phyloP scores from a whole-genome alignment of 106 monocot genomes.

The Dendrobium chrysotoxum region DNA sequence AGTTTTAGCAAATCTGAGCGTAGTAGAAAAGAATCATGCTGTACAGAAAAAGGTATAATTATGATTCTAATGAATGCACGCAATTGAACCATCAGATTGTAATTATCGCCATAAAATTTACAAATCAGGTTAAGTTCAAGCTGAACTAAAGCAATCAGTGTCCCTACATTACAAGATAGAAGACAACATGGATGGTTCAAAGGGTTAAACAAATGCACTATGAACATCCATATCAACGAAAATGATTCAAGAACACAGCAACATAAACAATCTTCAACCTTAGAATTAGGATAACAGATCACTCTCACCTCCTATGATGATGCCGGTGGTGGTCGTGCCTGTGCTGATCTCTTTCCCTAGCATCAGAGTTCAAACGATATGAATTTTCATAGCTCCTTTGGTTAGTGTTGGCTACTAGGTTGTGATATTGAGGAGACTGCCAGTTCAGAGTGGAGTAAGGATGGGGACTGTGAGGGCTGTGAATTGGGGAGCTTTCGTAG shows the following conservation, averaged over 20 bases:
- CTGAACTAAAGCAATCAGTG: background rate
- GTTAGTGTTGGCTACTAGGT: conserved; percentile 11
- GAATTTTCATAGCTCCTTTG: conserved; percentile 14
- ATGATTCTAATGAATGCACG: background rate
- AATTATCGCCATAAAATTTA: background rate
- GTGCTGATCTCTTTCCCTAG: conserved; percentile 18
- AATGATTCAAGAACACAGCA: background rate
- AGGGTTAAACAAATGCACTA: background rate
- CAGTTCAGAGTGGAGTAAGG: conserved; percentile 11
- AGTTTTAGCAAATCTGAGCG: too few relatives aligned
- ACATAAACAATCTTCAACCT: background rate
- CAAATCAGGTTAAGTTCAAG: background rate
- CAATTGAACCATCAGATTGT: background rate
- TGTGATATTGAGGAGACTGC: conserved; percentile 14
- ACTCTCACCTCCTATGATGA: conserved; percentile 5
- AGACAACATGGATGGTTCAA: background rate
- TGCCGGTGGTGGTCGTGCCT: conserved; percentile 27
- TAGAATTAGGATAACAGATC: background rate
- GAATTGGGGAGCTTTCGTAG: conserved; percentile 21
- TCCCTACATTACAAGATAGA: background rate
- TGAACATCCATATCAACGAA: background rate
- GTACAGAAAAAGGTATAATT: too few relatives aligned
- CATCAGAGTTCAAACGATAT: conserved; percentile 9
- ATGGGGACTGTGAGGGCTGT: conserved; percentile 23
- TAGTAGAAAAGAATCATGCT: too few relatives aligned